These are phyloP conservation scores for Neoboletus subvelutipes DNA, from an alignment of 768 basidiomycete genomes.

Conservation along the genomic window DNA sequence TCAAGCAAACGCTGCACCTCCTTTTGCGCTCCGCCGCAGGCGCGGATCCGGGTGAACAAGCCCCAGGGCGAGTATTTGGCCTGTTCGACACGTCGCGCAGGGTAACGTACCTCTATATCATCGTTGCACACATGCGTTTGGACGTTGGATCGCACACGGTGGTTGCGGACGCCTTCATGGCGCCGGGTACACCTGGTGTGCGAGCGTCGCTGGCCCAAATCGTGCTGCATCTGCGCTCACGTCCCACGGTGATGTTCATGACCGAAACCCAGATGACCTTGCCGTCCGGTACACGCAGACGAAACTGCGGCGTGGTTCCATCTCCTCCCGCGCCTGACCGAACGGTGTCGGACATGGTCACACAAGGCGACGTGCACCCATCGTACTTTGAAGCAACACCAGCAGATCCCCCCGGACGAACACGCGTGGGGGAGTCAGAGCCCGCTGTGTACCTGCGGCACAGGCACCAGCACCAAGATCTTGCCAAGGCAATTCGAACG, in stretches of 20 bases:
- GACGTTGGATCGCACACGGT: constrained; percentile 46
- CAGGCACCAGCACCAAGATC: constrained; percentile 12
- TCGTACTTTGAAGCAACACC: constrained; percentile 26
- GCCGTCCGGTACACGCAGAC: constrained; percentile 14
- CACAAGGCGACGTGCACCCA: constrained; percentile 43
- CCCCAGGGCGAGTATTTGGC: constrained; percentile 13
- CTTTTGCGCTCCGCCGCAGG: constrained; percentile 23
- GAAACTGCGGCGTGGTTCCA: constrained; percentile 44
- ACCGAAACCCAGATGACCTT: background rate
- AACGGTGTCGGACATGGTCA: constrained; percentile 54
- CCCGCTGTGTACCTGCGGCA: constrained; percentile 16
- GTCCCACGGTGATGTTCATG: too few species aligned
- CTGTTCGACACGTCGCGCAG: constrained; percentile 15
- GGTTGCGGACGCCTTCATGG: constrained; percentile 47
- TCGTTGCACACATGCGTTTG: constrained; percentile 44
- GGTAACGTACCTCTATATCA: constrained; percentile 39
- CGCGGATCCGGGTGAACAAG: constrained; percentile 3
- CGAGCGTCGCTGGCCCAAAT: background rate
- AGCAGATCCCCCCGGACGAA: constrained; percentile 5
- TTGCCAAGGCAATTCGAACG: constrained; percentile 34
- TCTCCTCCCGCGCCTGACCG: constrained; percentile 49
- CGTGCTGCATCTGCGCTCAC: background rate
- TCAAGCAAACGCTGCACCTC: constrained; percentile 33
- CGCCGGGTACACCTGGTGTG: constrained; percentile 31
- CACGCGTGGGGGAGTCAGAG: background rate